Evolutionary conservation across 2,329 filamentous ascomycete genomes (phyloP).

Genomic region (Neonectria neomacrospora): DNA sequence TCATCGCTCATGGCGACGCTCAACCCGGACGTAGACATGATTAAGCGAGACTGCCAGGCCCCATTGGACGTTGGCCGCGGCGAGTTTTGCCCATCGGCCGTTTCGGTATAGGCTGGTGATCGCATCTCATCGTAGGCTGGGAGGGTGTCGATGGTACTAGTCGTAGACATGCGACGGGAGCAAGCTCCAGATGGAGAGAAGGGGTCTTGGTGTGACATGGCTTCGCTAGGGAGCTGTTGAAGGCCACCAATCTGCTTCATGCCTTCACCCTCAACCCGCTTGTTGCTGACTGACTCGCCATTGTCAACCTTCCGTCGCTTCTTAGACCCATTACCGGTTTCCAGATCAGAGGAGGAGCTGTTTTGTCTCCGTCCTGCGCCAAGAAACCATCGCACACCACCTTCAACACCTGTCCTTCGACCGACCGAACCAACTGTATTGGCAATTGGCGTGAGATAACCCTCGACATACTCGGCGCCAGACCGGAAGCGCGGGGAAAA

Average conservation of each 20-base stretch:
- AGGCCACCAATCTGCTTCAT: slow-evolving; percentile 42
- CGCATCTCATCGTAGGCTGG: slow-evolving; percentile 86
- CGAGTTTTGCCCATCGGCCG: slow-evolving; percentile 49
- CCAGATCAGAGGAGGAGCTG: slow-evolving; percentile 58
- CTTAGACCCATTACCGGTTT: slow-evolving; percentile 59
- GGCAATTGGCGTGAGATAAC: slow-evolving; percentile 85
- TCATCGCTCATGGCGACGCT: slow-evolving; percentile 93
- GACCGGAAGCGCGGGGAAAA: slow-evolving; percentile 90
- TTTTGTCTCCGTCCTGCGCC: slow-evolving; percentile 66
- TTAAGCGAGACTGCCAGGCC: slow-evolving; percentile 82
- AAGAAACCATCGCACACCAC: slow-evolving; percentile 86
- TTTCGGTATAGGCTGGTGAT: slow-evolving; percentile 79
- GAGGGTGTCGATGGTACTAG: slow-evolving; percentile 77
- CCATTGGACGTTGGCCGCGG: slow-evolving; percentile 46
- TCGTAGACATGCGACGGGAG: slow-evolving; percentile 69
- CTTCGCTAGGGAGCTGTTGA: slow-evolving; percentile 35
- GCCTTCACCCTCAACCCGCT: slow-evolving; percentile 44
- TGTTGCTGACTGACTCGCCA: slow-evolving; percentile 47
- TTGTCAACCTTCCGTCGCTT: slow-evolving; percentile 69
- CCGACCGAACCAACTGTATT: slow-evolving; percentile 88
- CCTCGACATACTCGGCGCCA: slow-evolving; percentile 91
- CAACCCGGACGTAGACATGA: slow-evolving; percentile 90
- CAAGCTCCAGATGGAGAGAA: slow-evolving; percentile 41
- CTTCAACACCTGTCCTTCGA: slow-evolving; percentile 87
- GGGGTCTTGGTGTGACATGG: slow-evolving; percentile 38